Conservation (phyloP, 805 yeast species). For the Kodamaea leandrae region DNA sequence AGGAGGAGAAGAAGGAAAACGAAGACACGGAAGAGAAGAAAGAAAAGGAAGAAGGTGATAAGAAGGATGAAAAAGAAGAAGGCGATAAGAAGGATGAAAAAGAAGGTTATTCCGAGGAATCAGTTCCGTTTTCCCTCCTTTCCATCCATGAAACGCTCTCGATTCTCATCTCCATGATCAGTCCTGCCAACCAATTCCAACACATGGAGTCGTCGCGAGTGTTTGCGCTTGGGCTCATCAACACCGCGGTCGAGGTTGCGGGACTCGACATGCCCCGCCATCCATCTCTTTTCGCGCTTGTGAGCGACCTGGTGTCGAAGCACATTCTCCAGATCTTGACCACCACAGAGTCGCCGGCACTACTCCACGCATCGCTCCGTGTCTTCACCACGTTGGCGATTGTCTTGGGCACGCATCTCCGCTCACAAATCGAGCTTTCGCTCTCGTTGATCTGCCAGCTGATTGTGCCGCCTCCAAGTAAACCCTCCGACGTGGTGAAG, state of each 20-base stretch:
- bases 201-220: conserved; percentile 86
- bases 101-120: not conserved
- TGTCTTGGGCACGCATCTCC: conserved; percentile 61
- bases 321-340: conserved; percentile 79
- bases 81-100: conserved; percentile 9
- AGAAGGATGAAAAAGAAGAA: conserved; percentile 12
- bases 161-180: conserved; percentile 71
- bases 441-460: conserved; percentile 61
- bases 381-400: conserved; percentile 70
- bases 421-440: conserved; percentile 78
- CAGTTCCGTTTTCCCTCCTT: conserved; percentile 33
- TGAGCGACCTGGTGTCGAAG: conserved; percentile 82
- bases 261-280: conserved; percentile 62
- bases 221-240: conserved; percentile 73
- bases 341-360: conserved; percentile 64
- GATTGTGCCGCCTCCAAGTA: conserved; percentile 38
- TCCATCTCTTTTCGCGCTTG: conserved; percentile 61
- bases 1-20: conserved; percentile 1
- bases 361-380: conserved; percentile 73
- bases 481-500: conserved; percentile 21
- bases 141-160: conserved; percentile 73
- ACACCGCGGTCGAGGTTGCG: conserved; percentile 76
- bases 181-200: conserved; percentile 78
- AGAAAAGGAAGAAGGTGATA: not conserved
- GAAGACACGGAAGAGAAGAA: conserved; percentile 15